Evolutionary conservation across 345 rosid species (phyloP).

Genomic region (Euphorbia peplus): DNA sequence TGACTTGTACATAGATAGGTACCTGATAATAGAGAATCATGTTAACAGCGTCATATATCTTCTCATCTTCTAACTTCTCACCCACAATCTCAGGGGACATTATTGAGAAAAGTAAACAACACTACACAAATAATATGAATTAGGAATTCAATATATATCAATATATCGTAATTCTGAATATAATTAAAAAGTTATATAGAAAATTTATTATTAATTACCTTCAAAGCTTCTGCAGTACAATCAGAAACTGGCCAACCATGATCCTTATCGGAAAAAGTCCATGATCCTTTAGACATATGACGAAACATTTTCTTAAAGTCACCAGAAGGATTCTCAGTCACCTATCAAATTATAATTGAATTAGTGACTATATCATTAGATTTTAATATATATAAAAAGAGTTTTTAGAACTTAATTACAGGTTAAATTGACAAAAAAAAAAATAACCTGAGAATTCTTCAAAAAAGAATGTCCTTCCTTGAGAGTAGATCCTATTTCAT

Average conservation of each 20-base stretch:
- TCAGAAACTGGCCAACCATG: conserved; percentile 13
- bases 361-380: too few species aligned
- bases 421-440: too few species aligned
- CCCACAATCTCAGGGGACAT: conserved; percentile 31
- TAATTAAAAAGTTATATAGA: too few species aligned
- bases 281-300: background rate
- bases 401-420: too few species aligned
- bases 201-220: too few species aligned
- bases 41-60: conserved; percentile 32
- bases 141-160: too few species aligned
- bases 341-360: too few species aligned
- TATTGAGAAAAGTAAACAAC: conserved; percentile 35
- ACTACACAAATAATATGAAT: conserved; percentile 17
- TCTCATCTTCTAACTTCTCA: conserved; percentile 27
- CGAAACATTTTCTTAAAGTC: background rate
- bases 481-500: conserved; percentile 14
- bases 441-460: conserved; percentile 24
- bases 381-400: too few species aligned
- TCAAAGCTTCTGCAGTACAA: conserved; percentile 26
- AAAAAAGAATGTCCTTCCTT: conserved; percentile 19
- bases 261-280: background rate
- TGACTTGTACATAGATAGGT: too few species aligned
- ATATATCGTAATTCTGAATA: too few species aligned
- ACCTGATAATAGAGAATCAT: conserved; percentile 41
- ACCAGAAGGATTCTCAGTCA: background rate